phyloP scores from a whole-genome alignment of 1,284 basidiomycete species.

The Apiotrichum akiyoshidainum region DNA sequence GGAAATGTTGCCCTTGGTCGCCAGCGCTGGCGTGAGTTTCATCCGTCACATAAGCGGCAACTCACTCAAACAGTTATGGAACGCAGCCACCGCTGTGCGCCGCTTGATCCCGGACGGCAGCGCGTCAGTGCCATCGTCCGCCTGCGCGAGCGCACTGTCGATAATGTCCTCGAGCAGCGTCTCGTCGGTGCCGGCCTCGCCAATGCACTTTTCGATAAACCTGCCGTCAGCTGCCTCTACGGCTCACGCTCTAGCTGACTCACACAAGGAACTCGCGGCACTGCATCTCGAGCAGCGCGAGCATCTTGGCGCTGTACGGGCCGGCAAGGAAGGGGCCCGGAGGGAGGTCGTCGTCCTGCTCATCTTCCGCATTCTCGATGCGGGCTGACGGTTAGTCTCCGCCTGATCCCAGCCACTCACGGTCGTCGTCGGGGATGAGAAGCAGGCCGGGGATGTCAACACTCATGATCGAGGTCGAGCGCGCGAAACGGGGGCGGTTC shows the following conservation, averaged over 20 bases:
- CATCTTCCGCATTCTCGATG: neutral
- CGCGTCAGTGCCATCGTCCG: too few species aligned
- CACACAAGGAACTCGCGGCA: slow-evolving; percentile 42
- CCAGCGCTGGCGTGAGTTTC: slow-evolving; percentile 28
- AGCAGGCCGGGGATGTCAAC: neutral
- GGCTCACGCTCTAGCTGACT: neutral
- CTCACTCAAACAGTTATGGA: slow-evolving; percentile 46
- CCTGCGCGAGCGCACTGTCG: too few species aligned
- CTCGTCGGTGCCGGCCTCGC: slow-evolving; percentile 56
- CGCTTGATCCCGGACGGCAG: slow-evolving; percentile 14
- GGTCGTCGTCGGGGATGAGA: too few species aligned
- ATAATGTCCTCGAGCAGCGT: slow-evolving; percentile 59
- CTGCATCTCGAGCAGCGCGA: slow-evolving; percentile 38
- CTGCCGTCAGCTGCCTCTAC: slow-evolving; percentile 7
- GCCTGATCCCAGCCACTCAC: too few species aligned
- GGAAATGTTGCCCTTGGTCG: slow-evolving; percentile 35
- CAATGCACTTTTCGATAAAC: slow-evolving; percentile 29
- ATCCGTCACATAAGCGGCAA: neutral
- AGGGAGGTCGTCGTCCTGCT: neutral
- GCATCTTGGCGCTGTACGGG: slow-evolving; percentile 28
- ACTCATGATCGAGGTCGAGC: neutral
- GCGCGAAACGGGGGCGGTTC: neutral
- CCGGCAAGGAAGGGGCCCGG: neutral
- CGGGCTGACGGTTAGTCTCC: neutral
- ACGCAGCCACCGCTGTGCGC: slow-evolving; percentile 35